phyloP scores from a whole-genome alignment of 2,329 filamentous ascomycete species.

The Scolecobasidium constrictum region DNA sequence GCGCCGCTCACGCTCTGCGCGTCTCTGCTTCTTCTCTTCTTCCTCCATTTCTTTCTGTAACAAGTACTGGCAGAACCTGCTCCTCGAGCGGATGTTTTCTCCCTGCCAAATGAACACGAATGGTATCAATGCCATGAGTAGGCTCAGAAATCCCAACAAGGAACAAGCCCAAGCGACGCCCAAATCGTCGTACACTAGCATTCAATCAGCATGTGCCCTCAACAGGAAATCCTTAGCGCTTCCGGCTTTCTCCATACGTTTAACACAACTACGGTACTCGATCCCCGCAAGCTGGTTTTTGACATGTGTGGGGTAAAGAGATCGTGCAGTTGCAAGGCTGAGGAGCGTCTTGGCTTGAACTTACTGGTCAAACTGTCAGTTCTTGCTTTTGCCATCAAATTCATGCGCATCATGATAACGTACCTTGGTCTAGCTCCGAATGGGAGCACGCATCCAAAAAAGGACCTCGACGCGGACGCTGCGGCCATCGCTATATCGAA shows the following conservation, averaged over 20 bases:
- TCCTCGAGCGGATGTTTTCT: slow-evolving; percentile 42
- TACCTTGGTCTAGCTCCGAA: slow-evolving; percentile 49
- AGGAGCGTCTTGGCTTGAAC: too few species aligned
- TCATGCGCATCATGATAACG: too few species aligned
- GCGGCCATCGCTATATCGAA: slow-evolving; percentile 75
- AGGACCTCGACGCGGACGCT: slow-evolving; percentile 68
- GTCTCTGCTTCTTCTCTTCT: slow-evolving; percentile 8
- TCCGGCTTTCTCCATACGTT: too few species aligned
- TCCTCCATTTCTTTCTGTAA: slow-evolving; percentile 26
- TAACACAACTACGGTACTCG: too few species aligned
- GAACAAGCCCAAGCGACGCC: slow-evolving; percentile 57
- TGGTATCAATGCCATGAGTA: slow-evolving; percentile 43
- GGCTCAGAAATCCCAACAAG: slow-evolving; percentile 37
- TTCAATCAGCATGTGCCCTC: too few species aligned
- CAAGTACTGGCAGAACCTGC: slow-evolving; percentile 52
- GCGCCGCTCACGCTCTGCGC: neutral
- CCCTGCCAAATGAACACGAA: slow-evolving; percentile 48
- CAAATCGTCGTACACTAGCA: slow-evolving; percentile 31
- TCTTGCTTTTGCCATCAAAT: too few species aligned
- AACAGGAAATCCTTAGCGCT: too few species aligned
- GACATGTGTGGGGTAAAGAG: too few species aligned
- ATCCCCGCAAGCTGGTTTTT: too few species aligned
- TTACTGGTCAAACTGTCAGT: too few species aligned
- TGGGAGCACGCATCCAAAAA: slow-evolving; percentile 56
- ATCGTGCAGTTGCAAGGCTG: too few species aligned